phyloP scores from a whole-genome alignment of 1,139 yeast genomes.

The Pichia kudriavzevii region DNA sequence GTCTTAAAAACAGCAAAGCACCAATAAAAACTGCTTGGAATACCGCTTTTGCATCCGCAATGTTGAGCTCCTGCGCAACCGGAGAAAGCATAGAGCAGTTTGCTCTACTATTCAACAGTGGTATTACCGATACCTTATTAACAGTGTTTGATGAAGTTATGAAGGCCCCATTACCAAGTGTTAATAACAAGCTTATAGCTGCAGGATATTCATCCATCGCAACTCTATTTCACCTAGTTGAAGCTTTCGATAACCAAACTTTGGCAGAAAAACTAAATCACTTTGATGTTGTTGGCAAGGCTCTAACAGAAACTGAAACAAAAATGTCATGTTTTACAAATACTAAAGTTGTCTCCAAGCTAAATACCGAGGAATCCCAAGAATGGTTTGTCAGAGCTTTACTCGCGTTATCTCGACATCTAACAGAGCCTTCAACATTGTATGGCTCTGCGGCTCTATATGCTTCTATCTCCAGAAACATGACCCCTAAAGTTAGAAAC shows the following conservation, averaged over 20 bases:
- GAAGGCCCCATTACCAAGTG: slow-evolving; percentile 42
- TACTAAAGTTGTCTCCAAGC: slow-evolving; percentile 43
- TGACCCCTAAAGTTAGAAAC: slow-evolving; percentile 32
- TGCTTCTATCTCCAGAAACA: slow-evolving; percentile 33
- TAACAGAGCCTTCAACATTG: slow-evolving; percentile 14
- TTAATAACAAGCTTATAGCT: slow-evolving; percentile 41
- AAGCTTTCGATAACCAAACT: slow-evolving; percentile 6
- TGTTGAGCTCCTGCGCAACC: slow-evolving; percentile 18
- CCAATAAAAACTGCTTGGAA: slow-evolving; percentile 66
- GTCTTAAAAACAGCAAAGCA: slow-evolving; percentile 58
- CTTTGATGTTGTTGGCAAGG: slow-evolving; percentile 22
- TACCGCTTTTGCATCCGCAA: slow-evolving; percentile 37
- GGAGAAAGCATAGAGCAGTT: slow-evolving; percentile 3
- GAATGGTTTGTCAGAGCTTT: slow-evolving; percentile 48
- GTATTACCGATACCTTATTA: slow-evolving; percentile 28
- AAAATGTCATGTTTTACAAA: slow-evolving; percentile 38
- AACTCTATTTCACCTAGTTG: slow-evolving; percentile 13
- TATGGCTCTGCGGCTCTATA: slow-evolving; percentile 39
- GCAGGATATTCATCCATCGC: slow-evolving; percentile 38
- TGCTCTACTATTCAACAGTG: slow-evolving; percentile 20
- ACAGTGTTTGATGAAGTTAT: slow-evolving; percentile 38
- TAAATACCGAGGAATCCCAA: slow-evolving; percentile 37
- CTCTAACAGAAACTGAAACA: slow-evolving; percentile 31
- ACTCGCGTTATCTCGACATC: slow-evolving; percentile 12
- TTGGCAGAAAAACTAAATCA: slow-evolving; percentile 15